These are phyloP conservation scores for Fagus sylvatica DNA, from an alignment of 306 rosid genomes.

Conservation along the genomic window DNA sequence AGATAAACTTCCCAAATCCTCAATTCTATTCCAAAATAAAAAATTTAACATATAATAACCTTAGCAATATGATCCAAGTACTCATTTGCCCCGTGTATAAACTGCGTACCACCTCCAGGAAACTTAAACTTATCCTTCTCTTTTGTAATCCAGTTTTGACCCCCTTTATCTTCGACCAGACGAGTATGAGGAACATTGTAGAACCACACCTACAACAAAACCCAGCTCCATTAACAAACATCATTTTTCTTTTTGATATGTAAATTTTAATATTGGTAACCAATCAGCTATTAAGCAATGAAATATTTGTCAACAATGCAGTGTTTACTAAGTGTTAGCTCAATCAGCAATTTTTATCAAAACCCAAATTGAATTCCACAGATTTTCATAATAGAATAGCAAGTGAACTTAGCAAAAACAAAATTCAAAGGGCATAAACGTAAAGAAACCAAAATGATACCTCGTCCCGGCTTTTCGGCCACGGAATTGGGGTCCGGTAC, in stretches of 20 bases:
- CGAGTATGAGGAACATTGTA: slow-evolving; percentile 91
- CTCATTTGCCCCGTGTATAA: slow-evolving; percentile 90
- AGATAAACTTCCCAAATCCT: not conserved
- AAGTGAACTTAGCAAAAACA: not conserved
- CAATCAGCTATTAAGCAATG: not conserved
- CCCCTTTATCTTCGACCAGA: slow-evolving; percentile 91
- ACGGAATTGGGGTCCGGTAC: slow-evolving; percentile 74
- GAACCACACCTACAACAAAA: slow-evolving; percentile 74
- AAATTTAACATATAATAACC: slow-evolving; percentile 43
- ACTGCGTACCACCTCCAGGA: slow-evolving; percentile 99
- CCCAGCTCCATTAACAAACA: not conserved
- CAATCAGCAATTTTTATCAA: not conserved
- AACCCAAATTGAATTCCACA: not conserved
- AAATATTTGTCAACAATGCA: not conserved
- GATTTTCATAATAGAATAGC: not conserved
- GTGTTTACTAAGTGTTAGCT: not conserved
- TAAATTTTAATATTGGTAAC: not conserved
- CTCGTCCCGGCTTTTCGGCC: slow-evolving; percentile 96
- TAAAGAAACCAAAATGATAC: slow-evolving; percentile 32
- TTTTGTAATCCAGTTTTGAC: slow-evolving; percentile 87
- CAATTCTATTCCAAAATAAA: slow-evolving; percentile 7
- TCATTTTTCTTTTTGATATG: not conserved
- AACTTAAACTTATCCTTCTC: slow-evolving; percentile 72
- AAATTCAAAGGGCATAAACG: not conserved
- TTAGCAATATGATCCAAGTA: slow-evolving; percentile 83